These are phyloP conservation scores for Magnusiomyces sp. DNA, from an alignment of 1,139 yeast species.

Conservation along the genomic window DNA sequence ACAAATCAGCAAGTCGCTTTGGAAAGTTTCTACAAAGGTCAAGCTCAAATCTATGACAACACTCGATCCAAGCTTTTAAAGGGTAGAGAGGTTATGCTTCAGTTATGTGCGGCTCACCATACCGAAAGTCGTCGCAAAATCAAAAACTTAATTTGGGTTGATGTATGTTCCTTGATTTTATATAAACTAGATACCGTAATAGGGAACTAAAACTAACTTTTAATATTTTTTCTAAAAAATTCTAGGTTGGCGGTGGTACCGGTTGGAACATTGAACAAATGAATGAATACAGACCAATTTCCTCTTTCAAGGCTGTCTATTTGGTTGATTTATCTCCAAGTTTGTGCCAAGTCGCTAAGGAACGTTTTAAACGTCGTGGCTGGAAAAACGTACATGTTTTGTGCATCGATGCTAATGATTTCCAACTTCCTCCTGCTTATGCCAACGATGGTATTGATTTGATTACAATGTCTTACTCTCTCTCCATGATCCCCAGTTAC, in stretches of 20 bases:
- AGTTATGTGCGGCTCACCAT: conserved; percentile 52
- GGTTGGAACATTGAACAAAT: conserved; percentile 74
- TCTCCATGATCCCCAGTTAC: conserved; percentile 79
- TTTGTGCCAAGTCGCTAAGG: conserved; percentile 59
- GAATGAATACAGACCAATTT: conserved; percentile 47
- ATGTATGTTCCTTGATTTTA: conserved; percentile 31
- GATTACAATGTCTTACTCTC: conserved; percentile 68
- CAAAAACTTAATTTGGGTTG: conserved; percentile 58
- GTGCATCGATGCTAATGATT: conserved; percentile 70
- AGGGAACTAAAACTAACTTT: neutral
- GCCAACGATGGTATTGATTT: conserved; percentile 38
- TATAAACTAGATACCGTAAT: no score
- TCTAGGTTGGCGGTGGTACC: conserved; percentile 67
- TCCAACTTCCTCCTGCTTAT: conserved; percentile 35
- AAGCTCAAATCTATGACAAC: conserved; percentile 65
- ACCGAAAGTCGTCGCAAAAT: conserved; percentile 32
- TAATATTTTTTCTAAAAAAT: neutral
- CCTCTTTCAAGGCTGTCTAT: conserved; percentile 55
- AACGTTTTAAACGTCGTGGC: conserved; percentile 45
- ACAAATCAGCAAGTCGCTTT: conserved; percentile 55
- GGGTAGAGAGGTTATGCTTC: conserved; percentile 62
- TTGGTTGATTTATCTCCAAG: conserved; percentile 72
- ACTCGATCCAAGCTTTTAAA: conserved; percentile 57
- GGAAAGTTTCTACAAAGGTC: conserved; percentile 65
- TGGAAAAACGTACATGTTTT: conserved; percentile 63